Conservation (phyloP, 2,329 filamentous ascomycete genomes). For the Colletotrichum lini region DNA sequence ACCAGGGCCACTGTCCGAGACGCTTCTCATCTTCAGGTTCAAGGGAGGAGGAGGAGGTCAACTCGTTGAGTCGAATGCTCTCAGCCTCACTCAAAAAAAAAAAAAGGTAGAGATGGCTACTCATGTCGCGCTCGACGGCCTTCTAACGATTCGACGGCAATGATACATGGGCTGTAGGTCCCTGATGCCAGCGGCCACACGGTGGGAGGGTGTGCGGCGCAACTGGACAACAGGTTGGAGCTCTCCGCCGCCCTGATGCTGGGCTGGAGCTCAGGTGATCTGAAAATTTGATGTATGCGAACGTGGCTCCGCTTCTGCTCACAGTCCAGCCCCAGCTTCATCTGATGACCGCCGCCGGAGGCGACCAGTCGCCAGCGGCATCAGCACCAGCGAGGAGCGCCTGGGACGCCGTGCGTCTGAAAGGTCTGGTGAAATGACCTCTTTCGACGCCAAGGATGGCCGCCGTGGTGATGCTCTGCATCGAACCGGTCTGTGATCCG, state of each 20-base stretch:
- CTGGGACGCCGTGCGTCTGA: conserved; percentile 34
- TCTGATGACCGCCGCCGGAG: conserved; percentile 35
- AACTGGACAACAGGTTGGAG: conserved; percentile 35
- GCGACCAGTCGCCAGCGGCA: conserved; percentile 37
- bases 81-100: neutral
- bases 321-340: conserved; percentile 38
- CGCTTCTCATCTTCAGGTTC: conserved; percentile 1
- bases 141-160: conserved; percentile 23
- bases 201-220: conserved; percentile 26
- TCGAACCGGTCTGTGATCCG: conserved; percentile 21
- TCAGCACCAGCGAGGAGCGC: conserved; percentile 24
- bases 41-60: neutral
- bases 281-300: conserved; percentile 39
- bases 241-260: conserved; percentile 36
- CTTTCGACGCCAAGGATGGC: conserved; percentile 27
- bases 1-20: neutral
- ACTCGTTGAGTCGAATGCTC: neutral
- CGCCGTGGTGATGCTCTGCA: conserved; percentile 20
- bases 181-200: conserved; percentile 5
- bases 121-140: neutral
- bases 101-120: neutral
- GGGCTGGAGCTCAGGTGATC: conserved; percentile 40
- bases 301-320: conserved; percentile 38
- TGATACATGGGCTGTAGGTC: conserved; percentile 30
- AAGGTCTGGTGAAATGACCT: conserved; percentile 30